Evolutionary conservation across 1,139 yeast genomes (phyloP).

Genomic region (Taphrina wiesneri): DNA sequence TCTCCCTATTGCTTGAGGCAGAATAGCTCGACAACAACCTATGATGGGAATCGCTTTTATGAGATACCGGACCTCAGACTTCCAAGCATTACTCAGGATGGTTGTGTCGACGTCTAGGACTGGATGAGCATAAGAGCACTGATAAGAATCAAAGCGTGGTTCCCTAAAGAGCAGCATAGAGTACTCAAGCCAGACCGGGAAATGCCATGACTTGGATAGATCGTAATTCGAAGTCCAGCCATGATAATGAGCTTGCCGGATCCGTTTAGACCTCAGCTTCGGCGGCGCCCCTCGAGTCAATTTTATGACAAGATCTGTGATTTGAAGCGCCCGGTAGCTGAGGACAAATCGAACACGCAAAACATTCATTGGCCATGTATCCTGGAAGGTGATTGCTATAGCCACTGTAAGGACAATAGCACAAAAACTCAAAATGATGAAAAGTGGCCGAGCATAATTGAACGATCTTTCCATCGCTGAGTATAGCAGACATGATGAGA

Average conservation of each 20-base stretch:
- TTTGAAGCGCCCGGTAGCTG: background rate
- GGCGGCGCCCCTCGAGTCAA: background rate
- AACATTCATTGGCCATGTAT: slow-evolving; percentile 6
- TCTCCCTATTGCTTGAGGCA: background rate
- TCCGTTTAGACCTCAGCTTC: background rate
- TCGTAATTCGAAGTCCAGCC: background rate
- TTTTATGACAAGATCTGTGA: background rate
- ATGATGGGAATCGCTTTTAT: background rate
- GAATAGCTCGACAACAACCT: background rate
- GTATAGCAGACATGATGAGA: background rate
- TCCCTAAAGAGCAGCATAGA: slow-evolving; percentile 1
- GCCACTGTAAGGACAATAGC: background rate
- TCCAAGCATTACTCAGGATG: background rate
- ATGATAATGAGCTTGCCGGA: background rate
- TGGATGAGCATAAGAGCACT: background rate
- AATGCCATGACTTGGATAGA: background rate
- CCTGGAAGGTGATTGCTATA: background rate
- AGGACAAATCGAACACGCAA: slow-evolving; percentile 1
- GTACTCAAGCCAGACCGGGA: slow-evolving; percentile 2
- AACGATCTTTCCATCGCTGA: background rate
- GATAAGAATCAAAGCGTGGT: slow-evolving; percentile 1
- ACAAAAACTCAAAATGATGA: background rate
- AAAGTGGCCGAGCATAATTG: background rate
- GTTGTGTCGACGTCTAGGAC: background rate
- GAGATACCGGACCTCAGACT: background rate